Evolutionary conservation across 495 filamentous ascomycete genomes (phyloP).

Genomic region (Talaromyces liani): DNA sequence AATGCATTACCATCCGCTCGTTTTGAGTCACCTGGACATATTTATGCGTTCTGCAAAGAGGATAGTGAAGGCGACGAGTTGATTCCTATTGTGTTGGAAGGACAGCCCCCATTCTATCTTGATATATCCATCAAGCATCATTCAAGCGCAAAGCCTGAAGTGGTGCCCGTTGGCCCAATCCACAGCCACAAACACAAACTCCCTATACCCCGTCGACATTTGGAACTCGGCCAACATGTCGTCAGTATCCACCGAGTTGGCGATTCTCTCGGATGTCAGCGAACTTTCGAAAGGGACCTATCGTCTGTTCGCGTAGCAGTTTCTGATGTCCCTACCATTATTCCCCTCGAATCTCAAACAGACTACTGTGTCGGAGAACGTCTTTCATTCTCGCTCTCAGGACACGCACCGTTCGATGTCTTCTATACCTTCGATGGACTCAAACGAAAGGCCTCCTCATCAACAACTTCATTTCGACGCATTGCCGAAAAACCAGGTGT

Average conservation of each 20-base stretch:
- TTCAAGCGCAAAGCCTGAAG: conserved; percentile 67
- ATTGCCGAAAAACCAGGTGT: conserved; percentile 84
- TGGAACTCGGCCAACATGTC: conserved; percentile 77
- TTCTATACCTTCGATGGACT: conserved; percentile 81
- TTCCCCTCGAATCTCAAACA: conserved; percentile 70
- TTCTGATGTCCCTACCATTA: conserved; percentile 85
- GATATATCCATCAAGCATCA: conserved; percentile 92
- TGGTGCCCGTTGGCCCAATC: conserved; percentile 70
- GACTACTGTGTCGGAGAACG: conserved; percentile 96
- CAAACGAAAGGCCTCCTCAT: conserved; percentile 67
- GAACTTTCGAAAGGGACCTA: conserved; percentile 55
- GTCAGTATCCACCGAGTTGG: conserved; percentile 83
- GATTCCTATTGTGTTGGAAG: conserved; percentile 76
- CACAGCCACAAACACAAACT: conserved; percentile 65
- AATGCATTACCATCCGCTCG: conserved; percentile 69
- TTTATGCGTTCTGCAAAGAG: conserved; percentile 87
- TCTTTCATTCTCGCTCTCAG: conserved; percentile 81
- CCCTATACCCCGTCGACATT: conserved; percentile 70
- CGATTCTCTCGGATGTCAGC: conserved; percentile 76
- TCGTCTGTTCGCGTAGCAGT: conserved; percentile 79
- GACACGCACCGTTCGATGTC: conserved; percentile 82
- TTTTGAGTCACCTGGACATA: conserved; percentile 83
- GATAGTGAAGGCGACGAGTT: conserved; percentile 73
- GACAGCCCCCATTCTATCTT: conserved; percentile 79
- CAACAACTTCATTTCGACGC: conserved; percentile 74